Evolutionary conservation across 495 filamentous ascomycete species (phyloP).

Genomic region (Aspergillus sparsus): DNA sequence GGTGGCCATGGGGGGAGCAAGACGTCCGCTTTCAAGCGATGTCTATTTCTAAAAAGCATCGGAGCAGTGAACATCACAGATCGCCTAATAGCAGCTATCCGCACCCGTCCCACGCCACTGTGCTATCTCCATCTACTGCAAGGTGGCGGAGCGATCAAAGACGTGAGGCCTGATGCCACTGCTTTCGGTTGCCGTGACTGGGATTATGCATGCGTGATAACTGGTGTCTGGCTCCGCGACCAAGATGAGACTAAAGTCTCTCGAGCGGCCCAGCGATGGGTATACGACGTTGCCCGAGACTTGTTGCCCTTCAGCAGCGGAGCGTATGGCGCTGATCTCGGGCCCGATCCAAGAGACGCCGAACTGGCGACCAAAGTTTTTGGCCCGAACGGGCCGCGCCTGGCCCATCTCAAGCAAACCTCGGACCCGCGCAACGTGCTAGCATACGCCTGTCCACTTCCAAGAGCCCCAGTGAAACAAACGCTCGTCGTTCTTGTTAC

Average conservation of each 20-base stretch:
- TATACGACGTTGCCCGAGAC: conserved; percentile 52
- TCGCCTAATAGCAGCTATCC: conserved; percentile 47
- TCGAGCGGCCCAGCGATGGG: conserved; percentile 52
- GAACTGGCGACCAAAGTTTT: conserved; percentile 56
- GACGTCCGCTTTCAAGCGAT: conserved; percentile 67
- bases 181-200: conserved; percentile 67
- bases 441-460: conserved; percentile 57
- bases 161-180: conserved; percentile 49
- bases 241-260: conserved; percentile 53
- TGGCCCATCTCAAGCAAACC: conserved; percentile 54
- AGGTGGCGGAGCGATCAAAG: conserved; percentile 55
- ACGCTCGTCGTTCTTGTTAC: conserved; percentile 63
- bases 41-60: conserved; percentile 59
- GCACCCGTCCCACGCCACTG: conserved; percentile 53
- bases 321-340: conserved; percentile 62
- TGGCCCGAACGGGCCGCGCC: conserved; percentile 53
- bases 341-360: conserved; percentile 61
- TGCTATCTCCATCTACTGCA: conserved; percentile 67
- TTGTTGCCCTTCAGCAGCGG: conserved; percentile 55
- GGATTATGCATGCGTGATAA: conserved; percentile 65
- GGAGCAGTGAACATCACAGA: conserved; percentile 40
- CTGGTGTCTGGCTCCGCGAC: conserved; percentile 61
- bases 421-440: conserved; percentile 56
- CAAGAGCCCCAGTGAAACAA: conserved; percentile 36
- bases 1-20: conserved; percentile 59